Evolutionary conservation across 202 grass and related monocot genomes (phyloP).

Genomic region (Miscanthus sacchariflorus): DNA sequence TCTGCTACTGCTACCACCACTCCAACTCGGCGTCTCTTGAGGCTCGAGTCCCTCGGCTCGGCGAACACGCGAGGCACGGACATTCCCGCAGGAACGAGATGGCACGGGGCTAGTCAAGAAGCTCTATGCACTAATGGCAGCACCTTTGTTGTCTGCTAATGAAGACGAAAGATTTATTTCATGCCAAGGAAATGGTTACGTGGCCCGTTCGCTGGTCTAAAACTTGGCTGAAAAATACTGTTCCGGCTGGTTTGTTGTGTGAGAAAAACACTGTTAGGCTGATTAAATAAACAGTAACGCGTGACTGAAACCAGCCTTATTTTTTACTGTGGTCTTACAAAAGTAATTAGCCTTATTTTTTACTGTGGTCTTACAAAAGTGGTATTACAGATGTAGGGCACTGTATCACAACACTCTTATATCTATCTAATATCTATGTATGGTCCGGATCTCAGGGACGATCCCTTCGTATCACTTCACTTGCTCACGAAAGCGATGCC

Average conservation of each 20-base stretch:
- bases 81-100: no score
- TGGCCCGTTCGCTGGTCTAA: no score
- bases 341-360: background rate
- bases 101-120: background rate
- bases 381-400: constrained; percentile 23
- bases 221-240: no score
- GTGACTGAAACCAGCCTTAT: no score
- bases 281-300: no score
- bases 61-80: no score
- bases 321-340: no score
- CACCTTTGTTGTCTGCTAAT: background rate
- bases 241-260: no score
- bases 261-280: no score
- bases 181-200: background rate
- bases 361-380: constrained; percentile 9
- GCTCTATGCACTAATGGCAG: background rate
- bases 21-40: no score
- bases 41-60: no score
- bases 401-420: constrained; percentile 41
- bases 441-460: background rate
- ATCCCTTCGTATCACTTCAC: constrained; percentile 33
- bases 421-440: constrained; percentile 9
- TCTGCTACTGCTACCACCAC: no score
- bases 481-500: constrained; percentile 70
- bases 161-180: constrained; percentile 16